These are phyloP conservation scores for Mortierella sp. DNA, from an alignment of 371 early-diverging fungal genomes.

Conservation along the genomic window DNA sequence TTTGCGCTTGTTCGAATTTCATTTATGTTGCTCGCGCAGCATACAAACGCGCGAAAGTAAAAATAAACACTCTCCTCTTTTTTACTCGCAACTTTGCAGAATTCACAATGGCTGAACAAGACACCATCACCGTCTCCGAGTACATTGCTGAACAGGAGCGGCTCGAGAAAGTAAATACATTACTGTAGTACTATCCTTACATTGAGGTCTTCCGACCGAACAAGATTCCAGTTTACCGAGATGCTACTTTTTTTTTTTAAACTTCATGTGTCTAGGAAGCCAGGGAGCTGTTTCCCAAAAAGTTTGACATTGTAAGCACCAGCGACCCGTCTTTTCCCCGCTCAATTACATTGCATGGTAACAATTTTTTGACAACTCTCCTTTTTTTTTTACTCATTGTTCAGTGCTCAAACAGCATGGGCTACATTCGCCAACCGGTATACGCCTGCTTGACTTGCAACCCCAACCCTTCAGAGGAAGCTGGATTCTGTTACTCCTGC, in stretches of 20 bases:
- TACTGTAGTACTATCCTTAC: not conserved
- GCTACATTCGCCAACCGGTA: constrained; percentile 85
- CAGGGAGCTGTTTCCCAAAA: constrained; percentile 50
- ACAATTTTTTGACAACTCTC: not conserved
- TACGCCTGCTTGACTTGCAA: constrained; percentile 89
- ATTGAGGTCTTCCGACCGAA: not conserved
- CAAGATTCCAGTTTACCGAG: not conserved
- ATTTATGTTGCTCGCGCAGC: too few relatives aligned
- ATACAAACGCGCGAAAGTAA: too few relatives aligned
- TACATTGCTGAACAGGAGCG: constrained; percentile 60
- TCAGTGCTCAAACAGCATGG: constrained; percentile 80
- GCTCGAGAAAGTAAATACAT: constrained; percentile 47
- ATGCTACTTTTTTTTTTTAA: not conserved
- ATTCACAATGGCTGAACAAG: constrained; percentile 46
- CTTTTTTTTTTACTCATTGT: not conserved
- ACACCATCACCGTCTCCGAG: constrained; percentile 63
- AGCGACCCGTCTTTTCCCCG: too few relatives aligned
- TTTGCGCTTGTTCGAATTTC: too few relatives aligned
- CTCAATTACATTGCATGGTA: not conserved
- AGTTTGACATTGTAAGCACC: constrained; percentile 52
- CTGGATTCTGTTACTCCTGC: constrained; percentile 86
- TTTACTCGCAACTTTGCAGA: not conserved
- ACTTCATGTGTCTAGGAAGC: constrained; percentile 34
- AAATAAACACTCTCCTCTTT: not conserved
- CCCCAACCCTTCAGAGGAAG: constrained; percentile 56